A percentile compares a stretch with the other conserved stretches of the same genome.
Evolutionary conservation across 148 eudicot species (phyloP).

Genomic region (Euryodendron excelsum): DNA sequence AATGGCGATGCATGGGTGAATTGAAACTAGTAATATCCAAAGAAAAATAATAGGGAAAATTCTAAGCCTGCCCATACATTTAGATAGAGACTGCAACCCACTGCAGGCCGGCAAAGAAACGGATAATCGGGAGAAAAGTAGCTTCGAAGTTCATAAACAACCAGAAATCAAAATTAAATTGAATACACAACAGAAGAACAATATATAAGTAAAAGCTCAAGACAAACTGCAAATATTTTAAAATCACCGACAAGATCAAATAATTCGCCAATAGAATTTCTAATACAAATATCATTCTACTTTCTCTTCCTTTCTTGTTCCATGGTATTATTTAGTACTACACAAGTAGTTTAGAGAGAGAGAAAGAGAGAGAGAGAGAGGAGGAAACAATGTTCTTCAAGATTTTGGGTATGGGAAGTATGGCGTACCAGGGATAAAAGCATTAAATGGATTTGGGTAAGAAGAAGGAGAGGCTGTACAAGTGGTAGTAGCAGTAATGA

Average conservation of each 20-base stretch:
- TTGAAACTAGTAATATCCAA: background rate
- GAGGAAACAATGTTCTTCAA: background rate
- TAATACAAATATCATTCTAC: slow-evolving; percentile 14
- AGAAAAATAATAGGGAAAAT: background rate
- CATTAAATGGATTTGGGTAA: slow-evolving; percentile 39
- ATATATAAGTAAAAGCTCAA: background rate
- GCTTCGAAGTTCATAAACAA: slow-evolving; percentile 23
- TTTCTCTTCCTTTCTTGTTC: background rate
- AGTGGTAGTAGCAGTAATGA: slow-evolving; percentile 1
- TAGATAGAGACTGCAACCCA: background rate
- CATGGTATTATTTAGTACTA: background rate
- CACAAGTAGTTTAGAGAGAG: background rate
- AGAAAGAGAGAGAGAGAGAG: background rate
- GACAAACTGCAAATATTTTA: slow-evolving; percentile 8
- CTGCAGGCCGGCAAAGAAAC: slow-evolving; percentile 30
- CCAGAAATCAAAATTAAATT: background rate
- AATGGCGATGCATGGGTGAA: background rate
- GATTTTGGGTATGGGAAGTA: slow-evolving; percentile 63
- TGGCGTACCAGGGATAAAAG: slow-evolving; percentile 57
- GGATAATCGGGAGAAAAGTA: slow-evolving; percentile 22
- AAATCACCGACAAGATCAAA: slow-evolving; percentile 32
- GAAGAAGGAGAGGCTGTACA: slow-evolving; percentile 27
- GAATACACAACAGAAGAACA: slow-evolving; percentile 6
- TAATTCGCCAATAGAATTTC: slow-evolving; percentile 26
- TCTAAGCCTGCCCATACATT: background rate